Base-by-base conservation (phyloP, 371 early-diverging fungal genomes). In the Dipsacomyces acuminosporus region DNA sequence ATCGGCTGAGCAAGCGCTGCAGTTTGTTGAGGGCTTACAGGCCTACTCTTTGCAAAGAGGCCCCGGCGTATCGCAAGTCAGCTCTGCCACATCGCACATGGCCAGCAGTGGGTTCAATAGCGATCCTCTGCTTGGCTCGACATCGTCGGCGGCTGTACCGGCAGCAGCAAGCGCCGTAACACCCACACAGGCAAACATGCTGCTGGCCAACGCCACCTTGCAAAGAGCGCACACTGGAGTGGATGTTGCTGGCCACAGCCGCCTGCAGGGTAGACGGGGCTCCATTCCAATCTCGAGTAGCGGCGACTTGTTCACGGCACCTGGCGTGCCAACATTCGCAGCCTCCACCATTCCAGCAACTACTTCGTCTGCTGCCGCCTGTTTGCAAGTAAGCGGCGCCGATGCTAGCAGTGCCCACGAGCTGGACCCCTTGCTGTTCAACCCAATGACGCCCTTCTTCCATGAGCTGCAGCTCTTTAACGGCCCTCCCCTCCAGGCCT, bases 391-490 rank as follows among this genome's bases (percentile, higher is more conserved):
- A 30, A 22, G 41, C 6, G 34, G 34, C 15, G 34, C 17, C 2
- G n/a, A 26, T 1, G 36, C 25, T 2, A 40, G 15, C 8, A 14
- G 53, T 20, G 24, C 51, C 13, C n/a, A 44, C 0, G 70, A 69
- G 35, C 56, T 69, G 19, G 70, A 69, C 24, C 70, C 70, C 19
- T 8, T 69, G 51, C 17, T 69, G 45, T 69, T 69, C 46, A 64
- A 64, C 50, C 56, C 64, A 2, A 69, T 69, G 70, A 59, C 70
- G 14, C 70, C 70, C 42, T 64, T 69, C 15, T 38, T 69, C 43
- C 64, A 69, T 38, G 70, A 69, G 45, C 51, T 69, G 50, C 70
- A 52, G 43, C 20, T 69, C 40, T 52, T 64, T 18, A 59, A 64
- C 19, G 24, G 20, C n/a, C 22, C 63, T 15, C 19, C 53, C 0